Conservation (phyloP, 176 grass and related monocot species). For the Carex pumila region DNA sequence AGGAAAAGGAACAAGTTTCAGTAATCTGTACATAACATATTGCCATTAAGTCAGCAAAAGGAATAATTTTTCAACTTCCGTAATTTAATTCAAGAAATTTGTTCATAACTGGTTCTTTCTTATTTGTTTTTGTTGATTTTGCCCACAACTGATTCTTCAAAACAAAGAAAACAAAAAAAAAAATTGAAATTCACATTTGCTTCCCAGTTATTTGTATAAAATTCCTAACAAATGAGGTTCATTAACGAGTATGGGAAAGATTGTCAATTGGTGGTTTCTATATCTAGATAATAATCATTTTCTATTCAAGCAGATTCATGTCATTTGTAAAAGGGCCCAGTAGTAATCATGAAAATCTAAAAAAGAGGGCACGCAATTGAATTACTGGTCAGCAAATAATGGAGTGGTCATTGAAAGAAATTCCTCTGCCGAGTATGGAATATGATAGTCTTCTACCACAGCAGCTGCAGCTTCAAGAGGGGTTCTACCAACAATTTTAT, state of each 20-base stretch:
- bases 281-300: constrained; percentile 1
- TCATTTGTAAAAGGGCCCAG: constrained; percentile 1
- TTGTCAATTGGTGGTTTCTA: neutral
- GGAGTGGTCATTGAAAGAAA: constrained; percentile 64
- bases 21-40: neutral
- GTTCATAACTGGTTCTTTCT: neutral
- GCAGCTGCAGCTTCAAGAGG: constrained; percentile 64
- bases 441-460: constrained; percentile 70
- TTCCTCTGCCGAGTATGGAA: constrained; percentile 78
- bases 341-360: constrained; percentile 9
- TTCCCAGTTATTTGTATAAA: neutral
- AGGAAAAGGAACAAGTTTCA: too few species aligned
- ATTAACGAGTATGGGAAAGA: neutral
- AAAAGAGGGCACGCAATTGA: neutral
- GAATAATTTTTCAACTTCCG: neutral
- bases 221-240: neutral
- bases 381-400: constrained; percentile 77
- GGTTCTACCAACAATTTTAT: constrained; percentile 66
- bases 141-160: neutral
- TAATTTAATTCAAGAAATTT: neutral
- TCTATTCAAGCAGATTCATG: neutral
- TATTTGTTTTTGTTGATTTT: neutral
- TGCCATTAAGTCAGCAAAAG: neutral
- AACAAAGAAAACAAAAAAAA: too few species aligned
- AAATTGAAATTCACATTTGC: neutral